A percentile compares a stretch with the other conserved stretches of the same genome.
These are phyloP conservation scores for Salicornia ramosissima DNA, from an alignment of 148 eudicot species.

Conservation along the genomic window DNA sequence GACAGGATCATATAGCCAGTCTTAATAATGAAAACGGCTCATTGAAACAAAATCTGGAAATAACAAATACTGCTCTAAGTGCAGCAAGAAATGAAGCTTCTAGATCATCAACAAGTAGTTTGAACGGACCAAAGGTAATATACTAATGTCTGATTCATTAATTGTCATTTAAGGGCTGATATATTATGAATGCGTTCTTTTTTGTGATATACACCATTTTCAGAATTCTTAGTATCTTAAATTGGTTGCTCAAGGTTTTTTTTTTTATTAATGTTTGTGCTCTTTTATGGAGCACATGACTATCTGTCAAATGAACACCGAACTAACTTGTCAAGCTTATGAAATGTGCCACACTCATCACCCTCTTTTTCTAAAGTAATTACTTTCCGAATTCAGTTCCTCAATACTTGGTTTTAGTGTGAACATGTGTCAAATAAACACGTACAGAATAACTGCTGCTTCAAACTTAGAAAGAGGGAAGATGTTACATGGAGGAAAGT, in stretches of 20 bases:
- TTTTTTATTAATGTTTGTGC: too few relatives aligned
- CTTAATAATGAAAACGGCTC: slow-evolving; percentile 69
- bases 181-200: neutral
- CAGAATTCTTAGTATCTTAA: neutral
- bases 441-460: neutral
- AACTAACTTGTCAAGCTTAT: too few relatives aligned
- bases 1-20: slow-evolving; percentile 61
- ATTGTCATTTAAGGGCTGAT: slow-evolving; percentile 3
- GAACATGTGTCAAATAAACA: too few relatives aligned
- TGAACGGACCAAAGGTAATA: slow-evolving; percentile 55
- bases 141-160: neutral
- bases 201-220: neutral
- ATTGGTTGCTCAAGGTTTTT: too few relatives aligned
- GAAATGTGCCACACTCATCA: too few relatives aligned
- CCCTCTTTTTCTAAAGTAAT: too few relatives aligned
- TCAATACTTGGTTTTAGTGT: too few relatives aligned
- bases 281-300: too few relatives aligned
- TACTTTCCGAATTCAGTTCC: too few relatives aligned
- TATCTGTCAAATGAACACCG: too few relatives aligned
- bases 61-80: slow-evolving; percentile 44
- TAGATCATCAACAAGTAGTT: slow-evolving; percentile 34
- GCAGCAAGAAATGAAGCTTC: slow-evolving; percentile 50
- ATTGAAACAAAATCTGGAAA: slow-evolving; percentile 57
- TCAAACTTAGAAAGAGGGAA: neutral
- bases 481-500: neutral